Conservation (phyloP, 441 rosid species). For the Arabidopsis lyrata region DNA sequence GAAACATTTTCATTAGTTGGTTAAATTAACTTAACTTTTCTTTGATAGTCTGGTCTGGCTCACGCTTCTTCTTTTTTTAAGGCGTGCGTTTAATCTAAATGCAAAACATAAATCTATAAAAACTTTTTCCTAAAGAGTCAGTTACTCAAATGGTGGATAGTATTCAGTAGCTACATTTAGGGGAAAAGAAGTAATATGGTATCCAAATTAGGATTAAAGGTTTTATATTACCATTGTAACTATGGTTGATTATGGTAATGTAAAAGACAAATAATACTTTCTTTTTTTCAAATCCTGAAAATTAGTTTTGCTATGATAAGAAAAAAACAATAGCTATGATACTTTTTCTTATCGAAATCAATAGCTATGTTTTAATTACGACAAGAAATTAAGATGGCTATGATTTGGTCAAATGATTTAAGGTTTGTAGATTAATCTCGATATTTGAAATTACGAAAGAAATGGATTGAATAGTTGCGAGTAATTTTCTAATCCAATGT, state of each 20-base stretch:
- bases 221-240: too few species aligned
- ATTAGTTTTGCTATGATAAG: too few species aligned
- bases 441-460: too few species aligned
- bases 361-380: neutral
- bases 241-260: neutral
- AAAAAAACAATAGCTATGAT: neutral
- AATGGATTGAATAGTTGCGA: neutral
- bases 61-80: slow-evolving; percentile 3
- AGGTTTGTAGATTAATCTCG: slow-evolving; percentile 19
- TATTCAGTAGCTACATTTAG: neutral
- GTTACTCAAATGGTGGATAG: neutral
- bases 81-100: slow-evolving; percentile 10
- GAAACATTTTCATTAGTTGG: slow-evolving; percentile 15
- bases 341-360: too few species aligned
- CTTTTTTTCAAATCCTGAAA: too few species aligned
- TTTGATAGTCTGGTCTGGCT: neutral
- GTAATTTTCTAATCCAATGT: slow-evolving; percentile 5
- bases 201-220: neutral
- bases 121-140: neutral
- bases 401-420: slow-evolving; percentile 19
- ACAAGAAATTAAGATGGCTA: neutral
- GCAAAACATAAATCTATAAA: neutral
- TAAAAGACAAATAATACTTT: neutral
- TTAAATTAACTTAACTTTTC: neutral
- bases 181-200: neutral